Base-by-base conservation (phyloP, 2,329 filamentous ascomycete genomes). In the Claviceps spartinae region DNA sequence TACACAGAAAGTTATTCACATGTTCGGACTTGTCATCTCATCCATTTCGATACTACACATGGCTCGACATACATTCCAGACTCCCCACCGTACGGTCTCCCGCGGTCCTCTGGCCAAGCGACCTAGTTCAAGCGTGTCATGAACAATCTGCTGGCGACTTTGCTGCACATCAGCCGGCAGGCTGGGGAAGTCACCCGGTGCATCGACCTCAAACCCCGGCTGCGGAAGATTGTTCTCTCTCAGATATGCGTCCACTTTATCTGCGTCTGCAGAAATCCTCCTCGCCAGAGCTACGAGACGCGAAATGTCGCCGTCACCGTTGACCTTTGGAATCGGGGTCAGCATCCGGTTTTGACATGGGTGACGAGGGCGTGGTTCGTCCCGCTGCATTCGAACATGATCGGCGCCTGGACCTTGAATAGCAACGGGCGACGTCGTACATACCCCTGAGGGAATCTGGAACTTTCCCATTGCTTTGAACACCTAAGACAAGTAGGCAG, bases 21-120 rank as follows among this genome's bases (percentile, higher is more conserved):
- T 11, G 40, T 22, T 42, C 30, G 8, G 26, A 1, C 26, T 30
- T 30, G 7, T 9, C 26, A 34, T 11, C 30, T 34, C 30, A 34
- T 34, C 30, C 30, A 34, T 34, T 34, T 34, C 30, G 30, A 4
- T 34, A 34, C 30, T 11, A 11, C 8, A 34, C 30, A 34, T 5
- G 14, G 9, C n/a, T 47, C 45, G 30, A 65, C 73, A 62, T 59
- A 76, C 75, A 59, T 69, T 72, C 75, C 72, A 78, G 50, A 72
- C 66, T 49, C 71, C 68, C 72, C 73, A 79, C 62, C 76, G 65
- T 7, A 79, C 58, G n/a, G 63, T 66, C 57, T 79, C 75, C 38
- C 69, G 65, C 0, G 76, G 75, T 0, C 76, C 76, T 22, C 72
- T 68, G 16, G 74, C 70, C 49, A 79, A 62, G 47, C 67, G 62